Base-by-base conservation (phyloP, 108 stramenopile genomes). In the Skeletonema menzelii region DNA sequence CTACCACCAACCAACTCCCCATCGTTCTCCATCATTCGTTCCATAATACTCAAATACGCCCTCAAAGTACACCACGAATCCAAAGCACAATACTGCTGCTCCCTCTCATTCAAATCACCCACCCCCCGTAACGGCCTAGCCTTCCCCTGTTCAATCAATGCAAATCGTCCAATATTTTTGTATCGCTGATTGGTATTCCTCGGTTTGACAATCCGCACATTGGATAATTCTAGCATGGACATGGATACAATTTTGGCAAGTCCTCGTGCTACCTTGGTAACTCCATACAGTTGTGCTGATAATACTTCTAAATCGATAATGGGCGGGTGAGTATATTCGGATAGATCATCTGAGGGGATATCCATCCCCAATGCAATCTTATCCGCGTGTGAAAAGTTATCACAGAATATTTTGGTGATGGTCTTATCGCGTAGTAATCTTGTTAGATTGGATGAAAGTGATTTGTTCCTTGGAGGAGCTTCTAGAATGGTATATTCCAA, bases 351-450 rank as follows among this genome's bases (percentile, higher is more conserved):
- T 40, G 34, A 8, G 10, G 65, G 53, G 2, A 35, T 22, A 1
- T 15, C 15, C 40, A 82, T 30, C 14, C 77, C 82, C 63, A 82
- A 56, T 32, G 65, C 65, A 12, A 59, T 73, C 22, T 78, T 77
- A 55, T 82, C 82, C 12, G 61, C 60, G 44, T 82, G 56, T 1
- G 72, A 62, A 59, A 56, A 67, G 38, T 79, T 79, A 40, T 83
- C 82, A 56, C 82, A 83, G 49, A 83, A 83, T 22, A 83, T 69
- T 55, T 83, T 83, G 40, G 56, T 64, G 10, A 83, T 80, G 34
- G 44, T 59, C 37, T 83, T 24, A 22, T 75, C 78, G 0, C 35
- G 34, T 37, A 83, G 28, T 4, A 83, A 63, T 19, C 78, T 63
- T 14, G 61, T 17, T 40, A 83, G 17, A 67, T 76, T 47, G 1